These are phyloP conservation scores for Sextonia rubra DNA, from an alignment of 164 flowering plant genomes.

Conservation along the genomic window DNA sequence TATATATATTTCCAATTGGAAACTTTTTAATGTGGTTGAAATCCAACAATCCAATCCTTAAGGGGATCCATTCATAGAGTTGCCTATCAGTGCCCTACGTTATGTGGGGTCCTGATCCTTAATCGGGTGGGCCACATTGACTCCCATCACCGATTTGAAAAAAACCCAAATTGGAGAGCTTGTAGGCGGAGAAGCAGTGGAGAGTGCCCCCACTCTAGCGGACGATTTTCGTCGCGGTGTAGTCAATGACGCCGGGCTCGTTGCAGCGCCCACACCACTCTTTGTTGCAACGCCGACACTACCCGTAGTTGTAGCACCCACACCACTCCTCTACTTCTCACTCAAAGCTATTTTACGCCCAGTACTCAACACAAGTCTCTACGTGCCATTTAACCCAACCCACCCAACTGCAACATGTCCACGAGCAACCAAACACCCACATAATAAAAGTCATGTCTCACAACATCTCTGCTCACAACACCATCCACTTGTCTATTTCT, in stretches of 20 bases:
- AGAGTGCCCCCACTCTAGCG: slow-evolving; percentile 48
- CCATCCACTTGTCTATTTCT: too few relatives aligned
- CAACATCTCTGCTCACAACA: too few relatives aligned
- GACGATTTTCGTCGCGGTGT: slow-evolving; percentile 37
- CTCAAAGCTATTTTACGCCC: not conserved
- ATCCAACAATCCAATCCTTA: too few relatives aligned
- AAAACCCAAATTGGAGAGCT: slow-evolving; percentile 26
- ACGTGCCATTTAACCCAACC: not conserved
- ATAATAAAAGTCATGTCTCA: not conserved
- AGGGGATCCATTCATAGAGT: too few relatives aligned
- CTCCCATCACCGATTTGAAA: too few relatives aligned
- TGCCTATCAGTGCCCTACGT: too few relatives aligned
- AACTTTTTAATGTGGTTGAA: too few relatives aligned
- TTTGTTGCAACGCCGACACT: slow-evolving; percentile 70
- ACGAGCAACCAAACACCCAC: not conserved
- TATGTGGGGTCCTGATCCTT: too few relatives aligned
- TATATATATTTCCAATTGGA: too few relatives aligned
- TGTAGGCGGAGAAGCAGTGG: slow-evolving; percentile 46
- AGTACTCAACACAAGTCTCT: not conserved
- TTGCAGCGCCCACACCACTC: slow-evolving; percentile 49
- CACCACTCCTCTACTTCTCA: too few relatives aligned
- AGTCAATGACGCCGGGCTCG: slow-evolving; percentile 11
- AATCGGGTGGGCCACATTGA: too few relatives aligned
- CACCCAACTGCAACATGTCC: not conserved
- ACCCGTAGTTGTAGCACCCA: too few relatives aligned